A percentile compares a stretch with the other conserved stretches of the same genome.
Conservation (phyloP, 2,329 filamentous ascomycete species). For the Colletotrichum sp. region DNA sequence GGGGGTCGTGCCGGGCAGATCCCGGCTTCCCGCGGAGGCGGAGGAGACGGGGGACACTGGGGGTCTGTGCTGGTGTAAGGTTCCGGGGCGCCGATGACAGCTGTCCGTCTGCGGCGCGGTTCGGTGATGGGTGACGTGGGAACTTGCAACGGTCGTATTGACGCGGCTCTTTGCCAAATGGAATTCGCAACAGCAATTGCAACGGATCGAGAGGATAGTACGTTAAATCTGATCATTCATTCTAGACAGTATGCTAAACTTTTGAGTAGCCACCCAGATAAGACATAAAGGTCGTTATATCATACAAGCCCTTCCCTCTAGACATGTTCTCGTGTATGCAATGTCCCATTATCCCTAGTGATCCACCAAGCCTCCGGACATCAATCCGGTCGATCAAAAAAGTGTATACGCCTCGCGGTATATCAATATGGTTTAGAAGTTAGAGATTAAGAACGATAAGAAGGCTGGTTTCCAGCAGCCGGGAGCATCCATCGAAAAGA, state of each 20-base stretch:
- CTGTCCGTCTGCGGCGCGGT: neutral
- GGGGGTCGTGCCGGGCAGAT: conserved; percentile 5
- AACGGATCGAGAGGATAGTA: neutral
- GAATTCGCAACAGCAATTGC: neutral
- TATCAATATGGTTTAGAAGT: neutral
- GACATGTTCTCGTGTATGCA: neutral
- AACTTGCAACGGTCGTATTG: neutral
- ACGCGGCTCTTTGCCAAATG: neutral
- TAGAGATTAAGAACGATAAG: conserved; percentile 1
- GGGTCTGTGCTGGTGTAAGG: neutral
- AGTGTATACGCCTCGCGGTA: neutral
- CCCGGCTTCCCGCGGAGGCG: neutral
- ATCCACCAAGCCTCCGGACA: neutral
- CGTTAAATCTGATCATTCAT: neutral
- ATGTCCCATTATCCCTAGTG: neutral
- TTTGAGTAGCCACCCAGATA: neutral
- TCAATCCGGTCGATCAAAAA: neutral
- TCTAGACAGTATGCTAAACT: neutral
- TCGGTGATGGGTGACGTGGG: neutral
- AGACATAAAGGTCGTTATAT: neutral
- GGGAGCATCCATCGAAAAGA: neutral
- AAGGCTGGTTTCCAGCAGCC: conserved; percentile 6
- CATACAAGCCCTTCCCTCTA: neutral
- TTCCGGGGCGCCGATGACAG: neutral
- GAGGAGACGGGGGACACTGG: neutral